A percentile compares a stretch with the other conserved stretches of the same genome.
Conservation (phyloP, 2,329 filamentous ascomycete species). For the Myriosclerotinia duriaeana region DNA sequence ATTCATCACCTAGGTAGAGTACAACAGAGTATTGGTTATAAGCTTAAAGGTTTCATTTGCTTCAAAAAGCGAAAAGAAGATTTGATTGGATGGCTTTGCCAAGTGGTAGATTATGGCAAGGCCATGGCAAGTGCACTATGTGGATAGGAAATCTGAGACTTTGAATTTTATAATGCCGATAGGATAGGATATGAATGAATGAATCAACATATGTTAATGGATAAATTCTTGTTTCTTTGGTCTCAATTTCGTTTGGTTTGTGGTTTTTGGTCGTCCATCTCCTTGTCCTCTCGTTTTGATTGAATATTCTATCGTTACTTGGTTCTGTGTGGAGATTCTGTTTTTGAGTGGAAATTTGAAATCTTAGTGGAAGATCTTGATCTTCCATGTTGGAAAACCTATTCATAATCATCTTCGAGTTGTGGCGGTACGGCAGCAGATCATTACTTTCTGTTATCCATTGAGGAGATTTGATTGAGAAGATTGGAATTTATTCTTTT, state of each 20-base stretch:
- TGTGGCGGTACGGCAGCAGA: neutral
- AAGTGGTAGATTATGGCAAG: no score
- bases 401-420: neutral
- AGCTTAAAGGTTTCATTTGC: no score
- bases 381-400: neutral
- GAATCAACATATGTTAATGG: conserved; percentile 4
- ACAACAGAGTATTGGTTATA: no score
- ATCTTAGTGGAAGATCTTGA: no score
- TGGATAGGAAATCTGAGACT: no score
- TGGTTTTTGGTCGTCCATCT: neutral
- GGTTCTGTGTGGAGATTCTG: neutral
- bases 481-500: neutral
- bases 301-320: neutral
- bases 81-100: no score
- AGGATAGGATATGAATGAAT: no score
- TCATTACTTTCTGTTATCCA: neutral
- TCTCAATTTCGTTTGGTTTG: conserved; percentile 12
- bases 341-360: neutral
- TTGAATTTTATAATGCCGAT: no score
- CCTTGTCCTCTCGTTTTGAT: neutral
- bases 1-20: no score
- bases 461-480: neutral
- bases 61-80: no score
- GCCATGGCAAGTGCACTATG: no score
- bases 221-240: conserved; percentile 18